Conservation (phyloP, 768 basidiomycete species). For the Amyloporia xantha region DNA sequence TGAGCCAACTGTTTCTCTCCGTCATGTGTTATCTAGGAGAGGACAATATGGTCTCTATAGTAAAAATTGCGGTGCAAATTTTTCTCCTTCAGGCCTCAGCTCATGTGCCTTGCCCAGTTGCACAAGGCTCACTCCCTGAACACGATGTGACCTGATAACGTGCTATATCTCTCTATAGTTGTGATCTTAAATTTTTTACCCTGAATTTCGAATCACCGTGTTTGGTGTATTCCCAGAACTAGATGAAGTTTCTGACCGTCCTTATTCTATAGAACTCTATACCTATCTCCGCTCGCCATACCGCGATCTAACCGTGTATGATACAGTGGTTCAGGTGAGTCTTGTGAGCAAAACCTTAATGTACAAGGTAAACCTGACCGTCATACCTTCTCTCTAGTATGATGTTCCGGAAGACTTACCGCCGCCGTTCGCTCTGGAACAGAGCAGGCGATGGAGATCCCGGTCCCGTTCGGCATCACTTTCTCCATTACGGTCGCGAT, state of each 20-base stretch:
- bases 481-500: constrained; percentile 19
- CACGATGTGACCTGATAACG: no score
- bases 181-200: no score
- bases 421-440: constrained; percentile 26
- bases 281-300: constrained; percentile 85
- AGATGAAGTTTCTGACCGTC: not conserved
- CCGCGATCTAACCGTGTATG: constrained; percentile 77
- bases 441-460: constrained; percentile 24
- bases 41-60: no score
- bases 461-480: constrained; percentile 20
- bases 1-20: constrained; percentile 28
- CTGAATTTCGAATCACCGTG: no score
- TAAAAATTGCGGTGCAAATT: not conserved
- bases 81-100: constrained; percentile 1
- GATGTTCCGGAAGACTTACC: constrained; percentile 41
- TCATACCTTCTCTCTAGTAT: constrained; percentile 37
- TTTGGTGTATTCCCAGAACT: no score
- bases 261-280: constrained; percentile 64
- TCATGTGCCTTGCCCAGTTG: no score
- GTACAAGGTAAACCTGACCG: not conserved
- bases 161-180: no score
- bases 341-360: not conserved
- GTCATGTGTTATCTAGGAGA: no score
- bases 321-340: constrained; percentile 70
- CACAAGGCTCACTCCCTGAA: no score